phyloP scores from a whole-genome alignment of 306 rosid species.

The Begonia masoniana region DNA sequence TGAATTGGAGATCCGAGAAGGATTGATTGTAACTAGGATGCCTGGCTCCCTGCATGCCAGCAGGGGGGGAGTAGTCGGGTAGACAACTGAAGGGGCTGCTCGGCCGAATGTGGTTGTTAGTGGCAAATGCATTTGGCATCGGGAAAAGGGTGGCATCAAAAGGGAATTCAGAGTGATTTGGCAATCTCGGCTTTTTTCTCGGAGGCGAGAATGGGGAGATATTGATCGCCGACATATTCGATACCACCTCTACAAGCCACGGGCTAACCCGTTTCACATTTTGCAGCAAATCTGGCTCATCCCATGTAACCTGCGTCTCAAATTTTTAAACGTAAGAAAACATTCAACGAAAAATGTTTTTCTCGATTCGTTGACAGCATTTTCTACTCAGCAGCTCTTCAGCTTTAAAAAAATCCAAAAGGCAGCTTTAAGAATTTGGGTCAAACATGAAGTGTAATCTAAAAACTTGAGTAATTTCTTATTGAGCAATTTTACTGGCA shows the following conservation, averaged over 20 bases:
- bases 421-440: too few species aligned
- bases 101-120: conserved; percentile 36
- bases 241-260: conserved; percentile 79
- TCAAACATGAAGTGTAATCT: too few species aligned
- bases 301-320: conserved; percentile 74
- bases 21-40: conserved; percentile 77
- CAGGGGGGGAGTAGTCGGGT: conserved; percentile 67
- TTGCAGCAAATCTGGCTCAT: conserved; percentile 84
- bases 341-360: too few species aligned
- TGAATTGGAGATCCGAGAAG: conserved; percentile 57
- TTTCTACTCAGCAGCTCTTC: too few species aligned
- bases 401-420: too few species aligned
- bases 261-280: conserved; percentile 88
- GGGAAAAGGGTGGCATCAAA: conserved; percentile 51
- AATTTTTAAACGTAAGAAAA: not conserved
- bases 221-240: conserved; percentile 60
- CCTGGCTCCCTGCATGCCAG: conserved; percentile 99
- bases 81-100: conserved; percentile 49
- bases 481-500: too few species aligned
- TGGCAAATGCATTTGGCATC: conserved; percentile 24
- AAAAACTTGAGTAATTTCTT: too few species aligned
- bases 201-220: conserved; percentile 75
- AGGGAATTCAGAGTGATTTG: conserved; percentile 53
- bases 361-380: too few species aligned
- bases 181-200: conserved; percentile 61